Conservation (phyloP, 2,329 filamentous ascomycete species). For the Calycina marina region DNA sequence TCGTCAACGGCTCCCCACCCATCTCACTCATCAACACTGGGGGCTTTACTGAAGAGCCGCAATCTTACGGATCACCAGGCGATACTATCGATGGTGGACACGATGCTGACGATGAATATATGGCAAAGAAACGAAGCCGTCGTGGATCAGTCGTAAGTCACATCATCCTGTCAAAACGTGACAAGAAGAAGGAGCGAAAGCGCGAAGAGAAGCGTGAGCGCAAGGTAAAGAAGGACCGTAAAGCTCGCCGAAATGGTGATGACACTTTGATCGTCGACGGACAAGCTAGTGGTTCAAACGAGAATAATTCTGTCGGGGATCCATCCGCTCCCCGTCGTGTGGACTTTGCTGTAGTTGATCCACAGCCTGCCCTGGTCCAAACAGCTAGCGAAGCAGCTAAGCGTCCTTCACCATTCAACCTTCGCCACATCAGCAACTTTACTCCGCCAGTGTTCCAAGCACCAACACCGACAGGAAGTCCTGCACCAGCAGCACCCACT, state of each 20-base stretch:
- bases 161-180: constrained; percentile 20
- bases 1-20: constrained; percentile 24
- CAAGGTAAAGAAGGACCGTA: constrained; percentile 13
- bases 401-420: constrained; percentile 34
- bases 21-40: constrained; percentile 13
- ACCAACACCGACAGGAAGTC: constrained; percentile 17
- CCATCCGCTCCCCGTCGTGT: constrained; percentile 36
- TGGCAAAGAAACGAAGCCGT: constrained; percentile 10
- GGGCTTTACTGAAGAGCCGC: constrained; percentile 12
- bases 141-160: constrained; percentile 14
- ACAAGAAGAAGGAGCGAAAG: constrained; percentile 25
- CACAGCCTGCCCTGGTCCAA: constrained; percentile 19
- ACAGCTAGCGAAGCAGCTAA: constrained; percentile 17
- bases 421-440: constrained; percentile 46
- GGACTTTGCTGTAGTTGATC: constrained; percentile 36
- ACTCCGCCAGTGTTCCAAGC: constrained; percentile 56
- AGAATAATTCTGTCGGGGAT: constrained; percentile 12
- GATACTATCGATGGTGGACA: constrained; percentile 24
- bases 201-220: constrained; percentile 24
- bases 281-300: constrained; percentile 4
- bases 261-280: constrained; percentile 14
- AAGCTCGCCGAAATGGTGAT: constrained; percentile 11
- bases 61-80: constrained; percentile 12
- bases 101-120: constrained; percentile 36
- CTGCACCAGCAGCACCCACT: constrained; percentile 23